Base-by-base conservation (phyloP, 352 stramenopile species). In the Phytophthora capsici region DNA sequence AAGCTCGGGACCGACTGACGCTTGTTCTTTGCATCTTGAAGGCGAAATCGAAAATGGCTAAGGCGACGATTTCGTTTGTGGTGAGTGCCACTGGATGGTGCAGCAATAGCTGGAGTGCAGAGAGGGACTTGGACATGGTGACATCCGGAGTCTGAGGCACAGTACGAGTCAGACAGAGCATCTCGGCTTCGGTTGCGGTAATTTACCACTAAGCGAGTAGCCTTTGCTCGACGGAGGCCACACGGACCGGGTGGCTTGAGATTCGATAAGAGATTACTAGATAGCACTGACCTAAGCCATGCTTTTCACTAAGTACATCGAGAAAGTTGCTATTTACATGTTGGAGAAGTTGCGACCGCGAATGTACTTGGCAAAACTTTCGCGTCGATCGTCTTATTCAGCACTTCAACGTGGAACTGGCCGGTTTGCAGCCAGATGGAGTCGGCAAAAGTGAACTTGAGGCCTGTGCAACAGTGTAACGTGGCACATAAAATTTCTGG, bases 41-140 rank as follows among this genome's bases (percentile, higher is more conserved):
- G 40, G 56, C 17, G 45, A 63, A 73, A 66, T 70, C 34, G 56
- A 57, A 36, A 70, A 66, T 76, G 63, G 48, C 30, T 45, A 50
- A 28, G n/a, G 28, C 36, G 28, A 22, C 26, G 17, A 58, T 28
- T 53, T 36, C 19, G 41, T 49, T 56, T 59, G 30, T 52, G 52
- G 60, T 13, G 22, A 20, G 45, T 63, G 47, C 40, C n/a, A 58
- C 48, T 50, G 16, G 14, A 26, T 28, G 32, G n/a, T 44, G 28
- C 12, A 25, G 28, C 4, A 22, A 23, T 47, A 22, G 20, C 1
- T 19, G 44, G 45, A 37, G 14, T 16, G 7, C 25, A n/a, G 34
- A 16, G 45, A 51, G 44, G 34, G 30, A 34, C 23, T 45, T 40
- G 45, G 40, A 46, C 43, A 57, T 54, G 52, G 47, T 36, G 57